Evolutionary conservation across 345 rosid species (phyloP), one percentile per base, ranked within the genome.

Genomic region (Alliaria petiolata): DNA sequence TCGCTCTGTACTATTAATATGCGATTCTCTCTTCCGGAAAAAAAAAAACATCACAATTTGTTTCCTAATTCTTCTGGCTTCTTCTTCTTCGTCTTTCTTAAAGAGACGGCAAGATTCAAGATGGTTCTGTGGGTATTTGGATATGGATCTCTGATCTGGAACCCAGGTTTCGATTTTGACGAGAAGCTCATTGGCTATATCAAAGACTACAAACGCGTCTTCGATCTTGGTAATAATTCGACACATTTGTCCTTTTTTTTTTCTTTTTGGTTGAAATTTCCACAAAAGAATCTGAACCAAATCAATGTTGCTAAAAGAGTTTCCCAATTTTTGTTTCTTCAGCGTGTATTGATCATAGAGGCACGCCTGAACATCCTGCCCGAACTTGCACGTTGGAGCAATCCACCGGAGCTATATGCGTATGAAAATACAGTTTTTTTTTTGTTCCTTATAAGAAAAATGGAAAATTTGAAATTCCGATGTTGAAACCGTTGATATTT

Each of bases 121-220:
- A 95, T 93, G 99, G 99, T 86, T 22, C 82, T 93, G 83, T 93
- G 97, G 97, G 85, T 93, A 59, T 93, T 93, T 63, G 99, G 99
- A 66, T 93, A 93, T 74, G 97, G 99, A 10, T 93, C 99, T 47
- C 69, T 93, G 73, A 87, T 88, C 34, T 95, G 99, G 99, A 95
- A 91, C 88, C 96, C 99, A 0, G 97, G 99, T 40, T 95, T 95
- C 58, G 85, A 88, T 3, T 93, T 72, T 51, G 99, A 93, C 59
- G 97, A 89, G 65, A 91, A 87, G 55, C 8, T 83, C 44, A 77
- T 81, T 17, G 99, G 99, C 59, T 89, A 53, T 67, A 83, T 91
- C 80, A 95, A 87, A 85, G 81, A 85, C 38, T 86, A 89, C 68
- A 83, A 78, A 85, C 97, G 99, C 47, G 97, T 89, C 2, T 95